A percentile compares a stretch with the other conserved stretches of the same genome.
phyloP scores from a whole-genome alignment of 2,329 filamentous ascomycete genomes.

The Triangularia setosa region DNA sequence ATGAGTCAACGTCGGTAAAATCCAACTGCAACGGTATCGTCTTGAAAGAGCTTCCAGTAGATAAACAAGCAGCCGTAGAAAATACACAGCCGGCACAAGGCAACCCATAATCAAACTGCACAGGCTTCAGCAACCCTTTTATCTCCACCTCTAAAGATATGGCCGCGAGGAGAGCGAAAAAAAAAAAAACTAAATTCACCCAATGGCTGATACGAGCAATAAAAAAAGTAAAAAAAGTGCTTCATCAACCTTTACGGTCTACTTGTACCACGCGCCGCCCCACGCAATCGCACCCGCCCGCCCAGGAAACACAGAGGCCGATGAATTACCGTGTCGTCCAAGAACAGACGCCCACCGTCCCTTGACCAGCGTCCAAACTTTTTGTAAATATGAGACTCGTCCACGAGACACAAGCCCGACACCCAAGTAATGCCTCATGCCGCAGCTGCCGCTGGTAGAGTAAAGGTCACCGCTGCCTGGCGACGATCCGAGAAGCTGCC shows the following conservation, averaged over 20 bases:
- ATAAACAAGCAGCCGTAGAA: not conserved
- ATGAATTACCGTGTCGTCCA: slow-evolving; percentile 38
- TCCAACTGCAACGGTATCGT: not conserved
- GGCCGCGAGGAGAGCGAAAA: slow-evolving; percentile 27
- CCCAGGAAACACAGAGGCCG: slow-evolving; percentile 46
- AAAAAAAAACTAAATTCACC: slow-evolving; percentile 28
- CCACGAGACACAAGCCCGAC: slow-evolving; percentile 45
- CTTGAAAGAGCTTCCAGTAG: not conserved
- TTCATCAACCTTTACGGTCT: slow-evolving; percentile 51
- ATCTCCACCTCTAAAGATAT: slow-evolving; percentile 16
- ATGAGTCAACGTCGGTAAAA: too few species aligned
- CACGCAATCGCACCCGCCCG: slow-evolving; percentile 46
- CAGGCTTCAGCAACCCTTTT: slow-evolving; percentile 13
- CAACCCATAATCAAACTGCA: not conserved
- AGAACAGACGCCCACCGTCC: slow-evolving; percentile 48
- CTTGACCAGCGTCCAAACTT: slow-evolving; percentile 54
- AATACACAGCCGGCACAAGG: not conserved
- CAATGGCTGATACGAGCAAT: slow-evolving; percentile 28
- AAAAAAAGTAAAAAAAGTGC: slow-evolving; percentile 42
- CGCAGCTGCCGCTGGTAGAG: slow-evolving; percentile 40
- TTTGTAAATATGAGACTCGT: slow-evolving; percentile 55
- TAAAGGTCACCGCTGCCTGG: slow-evolving; percentile 38
- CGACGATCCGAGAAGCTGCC: slow-evolving; percentile 30
- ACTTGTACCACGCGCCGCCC: slow-evolving; percentile 43
- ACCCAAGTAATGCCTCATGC: slow-evolving; percentile 36